Evolutionary conservation across 805 yeast genomes (phyloP), one percentile per base, ranked within the genome.

Genomic region (Hanseniaspora meyeri): DNA sequence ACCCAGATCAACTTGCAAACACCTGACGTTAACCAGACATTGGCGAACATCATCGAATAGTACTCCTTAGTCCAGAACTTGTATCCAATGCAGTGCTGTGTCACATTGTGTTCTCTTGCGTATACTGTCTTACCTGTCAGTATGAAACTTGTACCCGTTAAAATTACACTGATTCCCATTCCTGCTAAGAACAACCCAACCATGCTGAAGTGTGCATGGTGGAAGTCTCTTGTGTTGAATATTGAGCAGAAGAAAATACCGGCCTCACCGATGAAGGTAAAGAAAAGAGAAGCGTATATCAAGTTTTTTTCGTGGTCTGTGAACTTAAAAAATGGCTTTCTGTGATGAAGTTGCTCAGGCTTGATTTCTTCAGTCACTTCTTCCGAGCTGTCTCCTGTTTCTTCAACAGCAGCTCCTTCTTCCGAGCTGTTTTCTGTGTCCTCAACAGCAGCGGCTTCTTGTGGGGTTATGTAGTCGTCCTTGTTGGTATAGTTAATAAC

Each of bases 231-330:
- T 46, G 88, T 83, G 62, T 85, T 81, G 70, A 87, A 83, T 57
- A 86, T 80, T 0, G 95, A 68, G 52, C 87, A 88, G 62, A 88
- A 73, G 42, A 87, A 65, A 45, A 90, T 79, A 5, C 90, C 93
- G 40, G 86, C 65, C 67, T 85, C 83, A 34, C 91, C 89, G 32
- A 81, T 67, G 1, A 70, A 62, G 1, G 82, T 85, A 19, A 72
- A 66, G 1, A 72, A 65, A 20, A 81, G 64, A 1, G 70, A 65
- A 0, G 73, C 71, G 61, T 71, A 73, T 29, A 77, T 67, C 49
- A 74, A 62, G 57, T 71, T 72, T 16, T 73, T 61, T 55, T 73
- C 75, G 60, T 69, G 64, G 37, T 63, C 64, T 11, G 67, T 67
- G 58, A 69, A 72, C 71, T 73, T 68, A 49, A 60, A 58, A 51